A percentile compares a stretch with the other conserved stretches of the same genome.
These are phyloP conservation scores for Lobulomyces angularis DNA, from an alignment of 192 early-diverging fungal species.

Conservation along the genomic window DNA sequence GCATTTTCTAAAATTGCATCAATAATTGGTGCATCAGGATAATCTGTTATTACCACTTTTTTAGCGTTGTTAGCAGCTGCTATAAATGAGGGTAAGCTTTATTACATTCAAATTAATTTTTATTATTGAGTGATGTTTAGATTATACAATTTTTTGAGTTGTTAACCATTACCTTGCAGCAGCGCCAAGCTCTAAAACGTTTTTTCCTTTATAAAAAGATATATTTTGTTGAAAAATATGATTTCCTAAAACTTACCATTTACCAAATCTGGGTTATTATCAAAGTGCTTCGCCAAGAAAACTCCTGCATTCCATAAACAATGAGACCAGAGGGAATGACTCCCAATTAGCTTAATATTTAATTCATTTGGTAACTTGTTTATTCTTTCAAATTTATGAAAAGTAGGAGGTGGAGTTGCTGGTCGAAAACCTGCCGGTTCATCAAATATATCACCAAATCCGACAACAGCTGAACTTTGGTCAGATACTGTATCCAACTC, in stretches of 20 bases:
- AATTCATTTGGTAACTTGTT: neutral
- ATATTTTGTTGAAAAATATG: no score
- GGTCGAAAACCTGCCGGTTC: no score
- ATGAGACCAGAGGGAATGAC: slow-evolving; percentile 77
- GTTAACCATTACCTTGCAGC: no score
- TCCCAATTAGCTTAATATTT: slow-evolving; percentile 50
- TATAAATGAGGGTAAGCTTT: no score
- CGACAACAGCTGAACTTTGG: no score
- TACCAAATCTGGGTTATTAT: slow-evolving; percentile 48
- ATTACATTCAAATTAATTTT: no score
- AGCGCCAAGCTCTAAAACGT: slow-evolving; percentile 70
- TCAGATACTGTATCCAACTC: no score
- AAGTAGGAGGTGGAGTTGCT: no score
- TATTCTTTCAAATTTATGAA: neutral
- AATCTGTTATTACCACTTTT: slow-evolving; percentile 57
- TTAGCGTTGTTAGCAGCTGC: no score
- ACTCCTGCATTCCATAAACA: slow-evolving; percentile 85
- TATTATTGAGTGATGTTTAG: no score
- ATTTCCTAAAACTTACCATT: slow-evolving; percentile 25
- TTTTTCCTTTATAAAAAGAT: neutral
- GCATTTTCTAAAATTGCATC: slow-evolving; percentile 65
- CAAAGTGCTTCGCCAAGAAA: slow-evolving; percentile 66
- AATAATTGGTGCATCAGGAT: slow-evolving; percentile 64
- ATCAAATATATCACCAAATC: no score
- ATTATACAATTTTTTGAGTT: no score